Percentiles rank a stretch among this genome's conserved stretches.
Conservation (phyloP, 768 basidiomycete genomes). For the Pholiota microspora region DNA sequence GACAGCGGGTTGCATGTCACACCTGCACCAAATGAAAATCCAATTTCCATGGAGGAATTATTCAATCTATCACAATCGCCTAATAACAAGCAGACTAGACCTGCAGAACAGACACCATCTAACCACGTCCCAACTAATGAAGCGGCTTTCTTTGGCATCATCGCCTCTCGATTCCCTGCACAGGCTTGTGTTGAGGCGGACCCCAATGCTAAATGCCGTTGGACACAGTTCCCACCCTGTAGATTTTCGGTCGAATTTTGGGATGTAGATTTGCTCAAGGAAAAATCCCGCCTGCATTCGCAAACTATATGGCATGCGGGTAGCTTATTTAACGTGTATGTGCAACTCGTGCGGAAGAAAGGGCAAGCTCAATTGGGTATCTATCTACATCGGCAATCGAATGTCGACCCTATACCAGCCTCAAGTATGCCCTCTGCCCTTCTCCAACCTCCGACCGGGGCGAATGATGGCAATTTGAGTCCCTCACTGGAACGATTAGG, state of each 20-base stretch:
- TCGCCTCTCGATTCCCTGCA: slow-evolving; percentile 40
- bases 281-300: slow-evolving; percentile 82
- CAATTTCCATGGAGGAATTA: slow-evolving; percentile 66
- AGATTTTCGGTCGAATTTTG: slow-evolving; percentile 91
- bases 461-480: slow-evolving; percentile 5
- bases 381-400: slow-evolving; percentile 85
- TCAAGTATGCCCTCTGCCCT: slow-evolving; percentile 50
- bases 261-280: slow-evolving; percentile 77
- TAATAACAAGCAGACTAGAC: slow-evolving; percentile 11
- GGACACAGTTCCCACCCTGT: slow-evolving; percentile 76
- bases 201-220: slow-evolving; percentile 44
- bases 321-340: slow-evolving; percentile 84
- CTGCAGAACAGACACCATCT: slow-evolving; percentile 10
- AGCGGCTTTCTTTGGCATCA: slow-evolving; percentile 64
- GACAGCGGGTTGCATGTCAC: slow-evolving; percentile 55
- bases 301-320: slow-evolving; percentile 91
- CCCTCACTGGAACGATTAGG: slow-evolving; percentile 3
- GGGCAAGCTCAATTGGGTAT: slow-evolving; percentile 73
- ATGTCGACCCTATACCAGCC: slow-evolving; percentile 73
- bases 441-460: neutral
- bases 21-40: slow-evolving; percentile 26
- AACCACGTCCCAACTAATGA: slow-evolving; percentile 34
- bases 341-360: slow-evolving; percentile 87
- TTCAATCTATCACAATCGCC: slow-evolving; percentile 43
- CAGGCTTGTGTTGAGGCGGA: slow-evolving; percentile 41